Evolutionary conservation across 2,329 filamentous ascomycete species (phyloP).

Genomic region (Sclerotinia spermophila): DNA sequence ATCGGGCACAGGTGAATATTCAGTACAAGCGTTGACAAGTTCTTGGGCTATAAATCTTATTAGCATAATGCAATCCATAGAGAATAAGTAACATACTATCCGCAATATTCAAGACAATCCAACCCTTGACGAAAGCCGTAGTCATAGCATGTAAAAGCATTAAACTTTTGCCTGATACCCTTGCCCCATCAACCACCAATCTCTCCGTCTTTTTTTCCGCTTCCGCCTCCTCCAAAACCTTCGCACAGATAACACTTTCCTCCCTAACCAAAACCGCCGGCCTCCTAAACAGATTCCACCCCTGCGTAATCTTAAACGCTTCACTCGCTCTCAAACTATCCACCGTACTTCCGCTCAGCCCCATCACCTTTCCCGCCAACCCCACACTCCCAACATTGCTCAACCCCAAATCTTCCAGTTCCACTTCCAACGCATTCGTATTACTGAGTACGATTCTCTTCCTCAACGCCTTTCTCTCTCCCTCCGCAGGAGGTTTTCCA

Average conservation of each 20-base stretch:
- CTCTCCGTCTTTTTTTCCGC: slow-evolving; percentile 54
- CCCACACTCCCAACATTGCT: slow-evolving; percentile 55
- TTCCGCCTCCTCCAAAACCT: slow-evolving; percentile 55
- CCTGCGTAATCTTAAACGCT: slow-evolving; percentile 87
- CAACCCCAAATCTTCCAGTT: slow-evolving; percentile 56
- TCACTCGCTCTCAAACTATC: slow-evolving; percentile 80
- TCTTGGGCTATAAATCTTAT: slow-evolving; percentile 61
- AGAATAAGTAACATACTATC: slow-evolving; percentile 60
- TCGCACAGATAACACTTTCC: slow-evolving; percentile 72
- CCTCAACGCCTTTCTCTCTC: slow-evolving; percentile 81
- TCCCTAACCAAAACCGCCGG: slow-evolving; percentile 75
- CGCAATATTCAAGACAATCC: slow-evolving; percentile 85
- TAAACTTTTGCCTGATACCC: slow-evolving; percentile 80
- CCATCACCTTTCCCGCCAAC: slow-evolving; percentile 60
- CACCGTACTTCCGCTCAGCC: slow-evolving; percentile 64
- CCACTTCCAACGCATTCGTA: slow-evolving; percentile 80
- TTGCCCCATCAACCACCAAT: slow-evolving; percentile 69
- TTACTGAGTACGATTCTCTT: slow-evolving; percentile 92
- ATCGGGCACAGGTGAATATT: slow-evolving; percentile 68
- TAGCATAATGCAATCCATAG: slow-evolving; percentile 16
- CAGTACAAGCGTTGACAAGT: slow-evolving; percentile 72
- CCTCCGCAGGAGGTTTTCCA: slow-evolving; percentile 58
- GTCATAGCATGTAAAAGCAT: slow-evolving; percentile 79
- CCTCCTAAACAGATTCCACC: slow-evolving; percentile 79
- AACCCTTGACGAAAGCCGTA: slow-evolving; percentile 76